Conservation (phyloP, 768 basidiomycete species). For the Trametes coccinea region DNA sequence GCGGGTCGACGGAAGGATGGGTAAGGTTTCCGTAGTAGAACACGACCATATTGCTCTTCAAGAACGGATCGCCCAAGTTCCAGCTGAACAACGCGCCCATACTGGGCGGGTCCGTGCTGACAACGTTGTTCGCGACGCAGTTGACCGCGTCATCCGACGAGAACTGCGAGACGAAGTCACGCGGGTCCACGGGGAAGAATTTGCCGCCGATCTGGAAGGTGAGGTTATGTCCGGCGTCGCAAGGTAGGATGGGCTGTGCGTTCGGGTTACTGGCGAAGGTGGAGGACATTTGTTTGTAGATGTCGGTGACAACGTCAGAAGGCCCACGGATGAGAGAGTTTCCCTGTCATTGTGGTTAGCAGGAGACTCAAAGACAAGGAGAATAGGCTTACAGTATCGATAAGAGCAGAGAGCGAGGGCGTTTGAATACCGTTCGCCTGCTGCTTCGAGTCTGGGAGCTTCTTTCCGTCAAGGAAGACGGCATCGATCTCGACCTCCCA, state of each 20-base stretch:
- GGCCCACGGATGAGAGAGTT: constrained; percentile 80
- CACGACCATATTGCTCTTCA: constrained; percentile 75
- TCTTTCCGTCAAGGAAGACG: constrained; percentile 68
- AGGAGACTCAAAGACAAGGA: not conserved
- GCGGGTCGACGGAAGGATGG: constrained; percentile 65
- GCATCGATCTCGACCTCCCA: constrained; percentile 77
- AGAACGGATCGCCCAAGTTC: constrained; percentile 76
- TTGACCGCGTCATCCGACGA: constrained; percentile 37
- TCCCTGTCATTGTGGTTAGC: constrained; percentile 44
- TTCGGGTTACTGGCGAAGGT: constrained; percentile 23
- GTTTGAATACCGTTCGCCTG: constrained; percentile 43
- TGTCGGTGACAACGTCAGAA: constrained; percentile 55
- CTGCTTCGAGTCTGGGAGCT: constrained; percentile 55
- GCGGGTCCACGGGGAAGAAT: constrained; percentile 74
- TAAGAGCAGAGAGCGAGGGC: constrained; percentile 54
- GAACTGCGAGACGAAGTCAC: constrained; percentile 60
- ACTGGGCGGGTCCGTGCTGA: constrained; percentile 63
- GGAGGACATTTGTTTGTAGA: constrained; percentile 44
- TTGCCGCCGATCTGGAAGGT: constrained; percentile 70
- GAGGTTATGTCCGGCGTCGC: constrained; percentile 60
- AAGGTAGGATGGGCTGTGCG: constrained; percentile 46
- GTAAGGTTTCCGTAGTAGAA: constrained; percentile 76
- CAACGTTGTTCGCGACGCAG: constrained; percentile 57
- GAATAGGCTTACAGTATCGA: constrained; percentile 60
- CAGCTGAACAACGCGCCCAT: constrained; percentile 66